Conservation (phyloP, 192 early-diverging fungal species). For the Spizellomyces punctatus region DNA sequence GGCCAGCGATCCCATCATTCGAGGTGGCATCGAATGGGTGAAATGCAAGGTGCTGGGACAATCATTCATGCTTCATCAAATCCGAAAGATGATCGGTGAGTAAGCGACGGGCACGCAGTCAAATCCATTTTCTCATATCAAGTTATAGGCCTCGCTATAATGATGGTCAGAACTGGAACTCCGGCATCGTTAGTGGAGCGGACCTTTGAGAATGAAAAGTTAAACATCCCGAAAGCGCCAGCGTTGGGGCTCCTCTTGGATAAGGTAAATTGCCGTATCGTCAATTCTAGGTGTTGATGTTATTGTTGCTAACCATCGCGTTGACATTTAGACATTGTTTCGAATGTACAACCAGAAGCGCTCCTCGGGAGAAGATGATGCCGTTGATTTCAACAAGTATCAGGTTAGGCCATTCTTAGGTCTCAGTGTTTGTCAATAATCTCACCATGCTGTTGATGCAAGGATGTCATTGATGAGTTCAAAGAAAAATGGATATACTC, state of each 20-base stretch:
- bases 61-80: slow-evolving; percentile 99
- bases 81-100: slow-evolving; percentile 98
- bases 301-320: too few relatives aligned
- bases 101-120: neutral
- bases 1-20: slow-evolving; percentile 50
- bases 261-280: slow-evolving; percentile 43
- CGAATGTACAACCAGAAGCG: slow-evolving; percentile 30
- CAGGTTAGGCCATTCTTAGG: too few relatives aligned
- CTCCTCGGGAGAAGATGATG: neutral
- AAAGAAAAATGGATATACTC: slow-evolving; percentile 89
- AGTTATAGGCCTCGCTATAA: slow-evolving; percentile 60
- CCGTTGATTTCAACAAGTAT: too few relatives aligned
- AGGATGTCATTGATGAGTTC: slow-evolving; percentile 79
- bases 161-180: slow-evolving; percentile 77
- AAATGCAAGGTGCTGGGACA: slow-evolving; percentile 91
- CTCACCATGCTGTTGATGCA: neutral
- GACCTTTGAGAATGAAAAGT: slow-evolving; percentile 63
- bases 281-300: slow-evolving; percentile 5
- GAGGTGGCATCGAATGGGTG: slow-evolving; percentile 79
- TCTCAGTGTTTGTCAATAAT: too few relatives aligned
- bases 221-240: slow-evolving; percentile 98
- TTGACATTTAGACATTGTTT: slow-evolving; percentile 21
- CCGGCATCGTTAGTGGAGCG: slow-evolving; percentile 68
- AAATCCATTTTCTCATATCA: neutral
- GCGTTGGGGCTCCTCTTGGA: slow-evolving; percentile 88